A percentile compares a stretch with the other conserved stretches of the same genome.
These are phyloP conservation scores for Ceriops zippeliana DNA, from an alignment of 345 rosid genomes.

Conservation along the genomic window DNA sequence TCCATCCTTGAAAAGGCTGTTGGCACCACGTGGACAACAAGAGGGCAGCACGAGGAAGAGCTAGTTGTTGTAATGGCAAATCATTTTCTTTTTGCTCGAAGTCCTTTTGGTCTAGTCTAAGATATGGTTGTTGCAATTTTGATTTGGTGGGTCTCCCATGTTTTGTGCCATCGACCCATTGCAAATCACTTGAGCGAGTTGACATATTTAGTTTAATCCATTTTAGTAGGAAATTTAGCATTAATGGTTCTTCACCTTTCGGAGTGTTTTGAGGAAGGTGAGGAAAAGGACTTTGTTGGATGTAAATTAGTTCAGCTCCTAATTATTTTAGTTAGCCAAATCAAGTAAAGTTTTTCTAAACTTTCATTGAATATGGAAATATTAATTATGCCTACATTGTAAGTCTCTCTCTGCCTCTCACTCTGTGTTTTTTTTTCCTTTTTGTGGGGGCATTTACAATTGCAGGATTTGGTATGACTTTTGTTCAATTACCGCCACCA, in stretches of 20 bases:
- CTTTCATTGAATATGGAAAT: neutral
- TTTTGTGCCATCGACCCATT: slow-evolving; percentile 44
- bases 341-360: neutral
- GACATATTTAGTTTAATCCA: slow-evolving; percentile 21
- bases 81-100: slow-evolving; percentile 13
- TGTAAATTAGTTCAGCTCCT: slow-evolving; percentile 10
- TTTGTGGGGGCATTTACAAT: neutral
- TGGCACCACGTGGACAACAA: slow-evolving; percentile 18
- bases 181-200: slow-evolving; percentile 10
- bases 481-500: neutral
- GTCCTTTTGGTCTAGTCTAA: slow-evolving; percentile 17
- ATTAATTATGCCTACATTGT: neutral
- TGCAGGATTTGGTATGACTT: neutral
- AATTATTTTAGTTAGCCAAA: slow-evolving; percentile 1
- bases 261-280: neutral
- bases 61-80: slow-evolving; percentile 5
- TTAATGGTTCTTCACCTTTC: neutral
- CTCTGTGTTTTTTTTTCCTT: neutral
- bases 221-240: slow-evolving; percentile 12
- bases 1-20: neutral
- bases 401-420: neutral
- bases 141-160: slow-evolving; percentile 52
- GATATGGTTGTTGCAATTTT: slow-evolving; percentile 39
- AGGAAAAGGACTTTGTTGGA: neutral
- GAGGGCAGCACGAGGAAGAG: neutral